These are phyloP conservation scores for Chondrus crispus DNA, from an alignment of 23 red algal genomes.

Conservation along the genomic window DNA sequence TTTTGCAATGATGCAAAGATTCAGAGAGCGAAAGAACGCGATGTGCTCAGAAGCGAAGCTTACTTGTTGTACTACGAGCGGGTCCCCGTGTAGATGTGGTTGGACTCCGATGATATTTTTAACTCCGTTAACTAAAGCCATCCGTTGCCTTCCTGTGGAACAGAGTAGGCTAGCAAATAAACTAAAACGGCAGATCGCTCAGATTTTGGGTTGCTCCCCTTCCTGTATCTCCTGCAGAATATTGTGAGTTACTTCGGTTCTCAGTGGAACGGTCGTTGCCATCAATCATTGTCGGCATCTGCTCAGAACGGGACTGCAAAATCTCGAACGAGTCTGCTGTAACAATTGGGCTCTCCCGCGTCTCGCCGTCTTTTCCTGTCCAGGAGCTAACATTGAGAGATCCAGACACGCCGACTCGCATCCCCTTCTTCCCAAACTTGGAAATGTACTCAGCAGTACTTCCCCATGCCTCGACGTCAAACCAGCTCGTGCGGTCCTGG, in stretches of 20 bases:
- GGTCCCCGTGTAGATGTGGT: neutral
- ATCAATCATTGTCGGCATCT: too few species aligned
- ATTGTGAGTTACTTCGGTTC: too few species aligned
- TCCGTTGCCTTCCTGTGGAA: too few species aligned
- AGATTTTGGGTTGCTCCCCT: neutral
- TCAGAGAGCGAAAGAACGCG: conserved; percentile 35
- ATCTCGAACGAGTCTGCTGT: conserved; percentile 33
- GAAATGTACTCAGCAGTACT: neutral
- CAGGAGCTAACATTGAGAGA: neutral
- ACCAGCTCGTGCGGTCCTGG: conserved; percentile 47
- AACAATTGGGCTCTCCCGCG: conserved; percentile 14
- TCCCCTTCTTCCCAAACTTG: neutral
- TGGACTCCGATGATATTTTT: too few species aligned
- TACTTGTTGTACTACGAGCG: conserved; percentile 79
- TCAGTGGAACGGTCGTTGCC: too few species aligned
- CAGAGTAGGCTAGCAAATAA: too few species aligned
- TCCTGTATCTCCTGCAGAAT: too few species aligned
- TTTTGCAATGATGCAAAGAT: conserved; percentile 81
- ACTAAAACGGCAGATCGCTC: neutral
- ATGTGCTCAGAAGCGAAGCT: conserved; percentile 65
- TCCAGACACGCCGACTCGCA: conserved; percentile 34
- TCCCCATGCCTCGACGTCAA: conserved; percentile 34
- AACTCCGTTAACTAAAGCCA: too few species aligned
- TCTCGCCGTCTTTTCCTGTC: conserved; percentile 6
- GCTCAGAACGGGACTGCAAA: conserved; percentile 32